These are phyloP conservation scores for Fraxinus pennsylvanica DNA, from an alignment of 257 asterid species.

Conservation along the genomic window DNA sequence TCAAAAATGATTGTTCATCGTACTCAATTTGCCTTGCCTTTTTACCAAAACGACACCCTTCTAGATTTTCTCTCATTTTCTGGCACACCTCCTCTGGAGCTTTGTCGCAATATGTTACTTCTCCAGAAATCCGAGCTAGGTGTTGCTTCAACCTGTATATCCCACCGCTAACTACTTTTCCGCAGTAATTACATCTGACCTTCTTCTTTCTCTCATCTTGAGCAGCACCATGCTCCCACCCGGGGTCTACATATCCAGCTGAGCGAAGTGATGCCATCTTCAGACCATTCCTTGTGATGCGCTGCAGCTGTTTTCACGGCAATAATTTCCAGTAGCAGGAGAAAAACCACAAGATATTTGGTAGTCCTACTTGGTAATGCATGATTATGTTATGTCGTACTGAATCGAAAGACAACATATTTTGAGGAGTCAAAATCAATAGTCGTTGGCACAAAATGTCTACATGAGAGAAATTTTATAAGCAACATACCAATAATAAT, in stretches of 20 bases:
- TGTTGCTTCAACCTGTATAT: conserved; percentile 91
- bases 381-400: background rate
- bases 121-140: conserved; percentile 85
- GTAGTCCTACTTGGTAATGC: background rate
- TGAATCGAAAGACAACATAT: background rate
- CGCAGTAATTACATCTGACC: conserved; percentile 86
- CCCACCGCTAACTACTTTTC: conserved; percentile 90
- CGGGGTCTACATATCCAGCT: conserved; percentile 76
- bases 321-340: background rate
- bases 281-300: conserved; percentile 31
- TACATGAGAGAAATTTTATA: background rate
- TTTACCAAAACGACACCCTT: conserved; percentile 76
- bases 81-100: conserved; percentile 80
- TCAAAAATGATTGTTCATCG: conserved; percentile 72
- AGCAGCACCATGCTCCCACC: conserved; percentile 92
- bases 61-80: conserved; percentile 75
- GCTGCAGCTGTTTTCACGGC: background rate
- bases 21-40: conserved; percentile 63
- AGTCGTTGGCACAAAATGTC: background rate
- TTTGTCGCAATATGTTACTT: conserved; percentile 85
- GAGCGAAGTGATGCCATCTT: conserved; percentile 73
- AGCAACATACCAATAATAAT: too few relatives aligned
- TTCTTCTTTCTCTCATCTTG: conserved; percentile 89
- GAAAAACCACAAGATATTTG: background rate
- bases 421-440: background rate